A percentile compares a stretch with the other conserved stretches of the same genome.
Evolutionary conservation across 1,139 yeast species (phyloP).

Genomic region (Scheffersomyces lignicola): DNA sequence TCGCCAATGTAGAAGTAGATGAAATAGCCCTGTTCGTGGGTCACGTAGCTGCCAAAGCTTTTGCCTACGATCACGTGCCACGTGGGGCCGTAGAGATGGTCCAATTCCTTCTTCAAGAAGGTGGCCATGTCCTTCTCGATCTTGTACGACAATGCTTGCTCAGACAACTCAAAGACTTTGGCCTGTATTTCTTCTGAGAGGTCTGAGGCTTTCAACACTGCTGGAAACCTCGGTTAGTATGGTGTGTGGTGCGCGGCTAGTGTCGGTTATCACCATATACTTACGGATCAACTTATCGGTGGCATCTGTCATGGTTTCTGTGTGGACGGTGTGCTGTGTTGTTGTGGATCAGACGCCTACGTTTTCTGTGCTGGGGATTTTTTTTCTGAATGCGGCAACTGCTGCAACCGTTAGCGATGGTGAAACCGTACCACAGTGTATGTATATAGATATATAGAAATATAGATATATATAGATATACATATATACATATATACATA

Average conservation of each 20-base stretch:
- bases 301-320: background rate
- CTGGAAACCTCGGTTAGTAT: conserved; percentile 17
- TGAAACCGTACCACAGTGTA: no score
- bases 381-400: no score
- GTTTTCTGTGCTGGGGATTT: no score
- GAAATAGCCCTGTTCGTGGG: conserved; percentile 85
- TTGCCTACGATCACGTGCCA: conserved; percentile 97
- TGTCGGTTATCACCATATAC: background rate
- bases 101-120: conserved; percentile 69
- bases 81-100: conserved; percentile 66
- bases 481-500: no score
- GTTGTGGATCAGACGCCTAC: no score
- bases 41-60: conserved; percentile 90
- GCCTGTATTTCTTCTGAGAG: conserved; percentile 58
- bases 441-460: no score
- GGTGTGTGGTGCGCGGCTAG: background rate
- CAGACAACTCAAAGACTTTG: conserved; percentile 58
- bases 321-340: no score
- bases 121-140: conserved; percentile 80
- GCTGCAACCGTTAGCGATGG: no score
- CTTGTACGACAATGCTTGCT: conserved; percentile 47
- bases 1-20: conserved; percentile 82
- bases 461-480: no score
- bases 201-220: conserved; percentile 49
- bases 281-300: background rate